Percentiles rank a stretch among this genome's conserved stretches.
These are phyloP conservation scores for Citrullus mucosospermus DNA, from an alignment of 306 rosid species.

Conservation along the genomic window DNA sequence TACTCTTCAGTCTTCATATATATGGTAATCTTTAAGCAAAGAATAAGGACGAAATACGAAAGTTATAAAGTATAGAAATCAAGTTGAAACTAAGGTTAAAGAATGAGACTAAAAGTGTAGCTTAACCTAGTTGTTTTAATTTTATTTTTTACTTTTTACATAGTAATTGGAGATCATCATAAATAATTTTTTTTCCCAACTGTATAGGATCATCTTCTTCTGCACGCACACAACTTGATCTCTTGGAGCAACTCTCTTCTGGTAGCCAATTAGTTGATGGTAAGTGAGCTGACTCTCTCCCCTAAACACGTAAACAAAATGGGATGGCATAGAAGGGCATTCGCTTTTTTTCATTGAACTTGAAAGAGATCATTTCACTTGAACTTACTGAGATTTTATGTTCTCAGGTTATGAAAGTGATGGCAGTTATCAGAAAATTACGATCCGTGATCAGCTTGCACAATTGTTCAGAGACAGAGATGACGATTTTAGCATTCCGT, in stretches of 20 bases:
- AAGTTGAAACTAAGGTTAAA: neutral
- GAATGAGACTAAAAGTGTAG: neutral
- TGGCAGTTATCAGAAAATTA: conserved; percentile 26
- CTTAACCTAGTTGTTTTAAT: neutral
- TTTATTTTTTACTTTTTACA: neutral
- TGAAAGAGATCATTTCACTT: neutral
- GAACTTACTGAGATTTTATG: neutral
- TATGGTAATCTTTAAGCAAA: too few species aligned
- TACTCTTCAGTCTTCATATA: neutral
- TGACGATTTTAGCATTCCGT: conserved; percentile 62
- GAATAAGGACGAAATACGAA: neutral
- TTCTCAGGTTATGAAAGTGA: conserved; percentile 62
- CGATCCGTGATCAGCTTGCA: conserved; percentile 67
- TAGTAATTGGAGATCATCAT: neutral
- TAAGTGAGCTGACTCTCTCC: conserved; percentile 16
- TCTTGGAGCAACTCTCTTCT: conserved; percentile 81
- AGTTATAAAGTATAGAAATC: neutral
- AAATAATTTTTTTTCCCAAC: neutral
- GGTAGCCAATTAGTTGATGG: conserved; percentile 44
- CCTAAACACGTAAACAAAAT: neutral
- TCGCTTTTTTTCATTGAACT: neutral
- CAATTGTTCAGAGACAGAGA: conserved; percentile 56
- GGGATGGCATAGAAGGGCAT: neutral
- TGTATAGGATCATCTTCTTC: conserved; percentile 56
- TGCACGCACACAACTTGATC: conserved; percentile 71